Conservation (phyloP, 768 basidiomycete genomes). For the Leccinum arenicola region DNA sequence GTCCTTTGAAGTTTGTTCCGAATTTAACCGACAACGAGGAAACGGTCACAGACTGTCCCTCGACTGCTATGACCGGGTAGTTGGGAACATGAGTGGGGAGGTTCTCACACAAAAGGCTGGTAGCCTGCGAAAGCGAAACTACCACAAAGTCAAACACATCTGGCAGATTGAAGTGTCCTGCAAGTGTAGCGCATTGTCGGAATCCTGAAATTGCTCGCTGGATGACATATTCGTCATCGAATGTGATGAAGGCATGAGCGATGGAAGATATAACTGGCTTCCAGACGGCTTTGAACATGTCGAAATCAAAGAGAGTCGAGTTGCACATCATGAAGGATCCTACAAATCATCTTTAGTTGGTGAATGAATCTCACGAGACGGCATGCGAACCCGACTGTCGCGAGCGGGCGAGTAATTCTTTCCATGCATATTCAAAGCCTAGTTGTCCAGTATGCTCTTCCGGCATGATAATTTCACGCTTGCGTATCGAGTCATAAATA, state of each 20-base stretch:
- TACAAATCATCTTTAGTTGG: conserved; percentile 46
- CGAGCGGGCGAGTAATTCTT: conserved; percentile 83
- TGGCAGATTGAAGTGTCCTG: conserved; percentile 82
- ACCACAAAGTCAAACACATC: conserved; percentile 98
- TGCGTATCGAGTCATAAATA: conserved; percentile 93
- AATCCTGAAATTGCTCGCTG: conserved; percentile 96
- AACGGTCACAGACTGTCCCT: conserved; percentile 85
- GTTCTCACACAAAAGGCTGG: conserved; percentile 76
- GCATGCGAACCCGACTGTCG: conserved; percentile 64
- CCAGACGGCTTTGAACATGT: conserved; percentile 96
- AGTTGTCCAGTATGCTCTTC: conserved; percentile 96
- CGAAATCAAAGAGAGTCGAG: conserved; percentile 75
- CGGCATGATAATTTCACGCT: conserved; percentile 93
- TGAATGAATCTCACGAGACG: conserved; percentile 3
- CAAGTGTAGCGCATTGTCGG: conserved; percentile 91
- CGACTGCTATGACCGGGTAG: conserved; percentile 87
- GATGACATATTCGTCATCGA: conserved; percentile 95
- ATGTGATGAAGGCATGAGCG: conserved; percentile 92
- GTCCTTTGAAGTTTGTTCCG: conserved; percentile 92
- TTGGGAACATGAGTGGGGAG: conserved; percentile 71
- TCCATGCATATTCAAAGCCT: conserved; percentile 99
- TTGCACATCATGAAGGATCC: conserved; percentile 64
- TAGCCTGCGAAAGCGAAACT: conserved; percentile 87
- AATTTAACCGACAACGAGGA: conserved; percentile 91
- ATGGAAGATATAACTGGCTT: conserved; percentile 91